Evolutionary conservation across 805 yeast genomes (phyloP).

Genomic region (Candida peoriensis): DNA sequence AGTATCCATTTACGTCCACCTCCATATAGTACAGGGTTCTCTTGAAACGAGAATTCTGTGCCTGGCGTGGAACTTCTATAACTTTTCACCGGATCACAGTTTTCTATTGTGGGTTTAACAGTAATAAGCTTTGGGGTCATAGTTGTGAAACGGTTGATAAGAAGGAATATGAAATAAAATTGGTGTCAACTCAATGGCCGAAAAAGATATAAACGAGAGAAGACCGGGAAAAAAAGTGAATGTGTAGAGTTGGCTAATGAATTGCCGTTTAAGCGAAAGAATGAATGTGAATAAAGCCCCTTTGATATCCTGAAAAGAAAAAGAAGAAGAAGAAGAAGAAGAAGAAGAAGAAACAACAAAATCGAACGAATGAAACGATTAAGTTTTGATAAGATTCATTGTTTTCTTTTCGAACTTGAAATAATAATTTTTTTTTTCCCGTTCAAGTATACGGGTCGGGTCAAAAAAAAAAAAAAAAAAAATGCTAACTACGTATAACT

Average conservation of each 20-base stretch:
- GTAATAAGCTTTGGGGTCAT: conserved; percentile 6
- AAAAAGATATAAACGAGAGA: neutral
- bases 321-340: too few relatives aligned
- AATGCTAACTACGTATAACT: too few relatives aligned
- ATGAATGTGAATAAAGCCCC: too few relatives aligned
- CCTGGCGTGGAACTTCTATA: conserved; percentile 16
- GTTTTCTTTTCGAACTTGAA: too few relatives aligned
- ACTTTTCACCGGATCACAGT: conserved; percentile 19
- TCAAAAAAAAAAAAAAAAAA: too few relatives aligned
- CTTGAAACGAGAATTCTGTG: conserved; percentile 16
- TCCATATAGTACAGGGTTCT: conserved; percentile 31
- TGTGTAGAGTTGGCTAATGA: too few relatives aligned
- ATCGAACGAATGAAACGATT: too few relatives aligned
- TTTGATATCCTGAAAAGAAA: too few relatives aligned
- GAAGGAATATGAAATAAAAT: neutral
- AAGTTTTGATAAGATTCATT: too few relatives aligned
- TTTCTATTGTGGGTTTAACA: conserved; percentile 32
- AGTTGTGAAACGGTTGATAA: neutral
- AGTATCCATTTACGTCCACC: conserved; percentile 35
- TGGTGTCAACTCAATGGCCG: neutral
- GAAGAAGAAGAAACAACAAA: too few relatives aligned
- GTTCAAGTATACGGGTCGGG: neutral
- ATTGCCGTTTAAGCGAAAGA: too few relatives aligned
- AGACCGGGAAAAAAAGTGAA: neutral
- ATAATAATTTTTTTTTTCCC: neutral